phyloP scores from a whole-genome alignment of 495 filamentous ascomycete species.

The Penicillium simplicissimum region DNA sequence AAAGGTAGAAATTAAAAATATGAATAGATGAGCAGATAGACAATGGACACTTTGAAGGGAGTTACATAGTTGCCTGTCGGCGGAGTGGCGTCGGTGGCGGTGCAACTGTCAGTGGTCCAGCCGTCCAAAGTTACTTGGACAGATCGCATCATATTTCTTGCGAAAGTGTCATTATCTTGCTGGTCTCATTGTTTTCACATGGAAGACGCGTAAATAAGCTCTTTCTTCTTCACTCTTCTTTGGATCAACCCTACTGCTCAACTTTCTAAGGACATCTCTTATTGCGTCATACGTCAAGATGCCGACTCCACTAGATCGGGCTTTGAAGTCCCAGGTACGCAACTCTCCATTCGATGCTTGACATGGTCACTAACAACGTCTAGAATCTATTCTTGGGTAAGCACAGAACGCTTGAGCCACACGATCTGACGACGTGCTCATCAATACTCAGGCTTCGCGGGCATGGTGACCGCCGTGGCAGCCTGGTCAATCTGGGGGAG shows the following conservation, averaged over 20 bases:
- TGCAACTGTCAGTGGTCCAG: constrained; percentile 13
- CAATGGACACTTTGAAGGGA: not conserved
- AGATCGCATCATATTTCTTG: constrained; percentile 9
- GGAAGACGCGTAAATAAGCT: not conserved
- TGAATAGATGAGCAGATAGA: no score
- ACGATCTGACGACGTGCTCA: constrained; percentile 6
- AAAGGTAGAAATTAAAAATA: no score
- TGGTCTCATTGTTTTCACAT: not conserved
- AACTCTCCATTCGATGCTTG: not conserved
- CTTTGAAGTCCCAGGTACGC: constrained; percentile 74
- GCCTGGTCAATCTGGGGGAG: constrained; percentile 82
- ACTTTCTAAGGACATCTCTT: not conserved
- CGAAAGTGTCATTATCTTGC: not conserved
- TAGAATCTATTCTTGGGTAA: constrained; percentile 63
- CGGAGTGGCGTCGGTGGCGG: constrained; percentile 20
- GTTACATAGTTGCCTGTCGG: not conserved
- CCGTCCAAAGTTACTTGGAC: constrained; percentile 14
- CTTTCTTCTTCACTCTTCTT: not conserved
- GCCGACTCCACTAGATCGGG: constrained; percentile 77
- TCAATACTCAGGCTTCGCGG: constrained; percentile 59
- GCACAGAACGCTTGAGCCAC: not conserved
- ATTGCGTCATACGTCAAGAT: constrained; percentile 25
- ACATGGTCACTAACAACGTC: constrained; percentile 16
- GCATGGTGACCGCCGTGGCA: constrained; percentile 79
- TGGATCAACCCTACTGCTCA: not conserved